These are phyloP conservation scores for Pyropia yezoensis DNA, from an alignment of 23 red algal species.

Conservation along the genomic window DNA sequence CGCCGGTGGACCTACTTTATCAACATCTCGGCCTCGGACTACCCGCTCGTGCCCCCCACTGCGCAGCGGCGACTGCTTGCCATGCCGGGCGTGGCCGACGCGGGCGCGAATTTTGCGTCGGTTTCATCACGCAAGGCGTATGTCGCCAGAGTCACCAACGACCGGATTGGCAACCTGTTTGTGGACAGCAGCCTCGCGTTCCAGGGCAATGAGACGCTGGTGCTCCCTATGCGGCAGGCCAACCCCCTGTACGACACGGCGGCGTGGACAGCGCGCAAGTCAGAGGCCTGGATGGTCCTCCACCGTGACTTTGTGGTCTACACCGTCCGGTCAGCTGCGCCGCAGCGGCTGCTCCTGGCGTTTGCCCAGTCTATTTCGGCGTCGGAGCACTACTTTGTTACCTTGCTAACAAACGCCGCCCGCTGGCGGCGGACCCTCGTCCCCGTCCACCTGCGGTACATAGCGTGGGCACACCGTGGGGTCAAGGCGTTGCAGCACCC, in stretches of 20 bases:
- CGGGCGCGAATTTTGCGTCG: constrained; percentile 18
- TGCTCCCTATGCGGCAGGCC: neutral
- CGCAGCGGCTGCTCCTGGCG: constrained; percentile 11
- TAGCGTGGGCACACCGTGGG: constrained; percentile 37
- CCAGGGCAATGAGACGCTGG: neutral
- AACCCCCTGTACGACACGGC: constrained; percentile 3
- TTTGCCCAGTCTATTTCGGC: constrained; percentile 24
- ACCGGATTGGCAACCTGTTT: constrained; percentile 16
- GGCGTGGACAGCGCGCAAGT: constrained; percentile 13
- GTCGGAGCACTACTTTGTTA: constrained; percentile 57
- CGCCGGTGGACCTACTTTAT: constrained; percentile 49
- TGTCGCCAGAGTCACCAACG: neutral
- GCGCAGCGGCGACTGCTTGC: constrained; percentile 38
- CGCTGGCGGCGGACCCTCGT: constrained; percentile 30
- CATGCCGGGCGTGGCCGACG: constrained; percentile 4
- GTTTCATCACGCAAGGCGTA: neutral
- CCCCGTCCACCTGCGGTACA: constrained; percentile 18
- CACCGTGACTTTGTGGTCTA: constrained; percentile 39
- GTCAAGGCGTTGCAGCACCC: constrained; percentile 20
- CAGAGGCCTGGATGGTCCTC: constrained; percentile 54
- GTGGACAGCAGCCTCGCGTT: constrained; percentile 15
- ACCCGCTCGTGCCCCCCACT: constrained; percentile 35
- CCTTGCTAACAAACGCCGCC: constrained; percentile 22
- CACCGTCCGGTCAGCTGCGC: constrained; percentile 7
- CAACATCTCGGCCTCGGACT: constrained; percentile 62